phyloP scores from a whole-genome alignment of 345 rosid genomes.

The Eucalyptus globulus region DNA sequence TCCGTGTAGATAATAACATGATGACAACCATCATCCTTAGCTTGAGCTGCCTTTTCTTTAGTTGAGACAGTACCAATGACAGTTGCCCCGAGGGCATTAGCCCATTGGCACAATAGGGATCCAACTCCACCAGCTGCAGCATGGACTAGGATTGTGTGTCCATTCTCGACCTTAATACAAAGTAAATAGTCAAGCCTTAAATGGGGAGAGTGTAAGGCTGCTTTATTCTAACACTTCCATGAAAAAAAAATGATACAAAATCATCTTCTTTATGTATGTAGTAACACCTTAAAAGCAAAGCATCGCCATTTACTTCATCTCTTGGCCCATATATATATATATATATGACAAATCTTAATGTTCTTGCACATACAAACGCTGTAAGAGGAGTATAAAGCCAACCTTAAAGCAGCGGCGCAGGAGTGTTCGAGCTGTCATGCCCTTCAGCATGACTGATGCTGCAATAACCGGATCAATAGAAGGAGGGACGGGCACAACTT shows the following conservation, averaged over 20 bases:
- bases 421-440: conserved; percentile 82
- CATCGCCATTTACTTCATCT: neutral
- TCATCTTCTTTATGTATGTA: neutral
- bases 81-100: conserved; percentile 72
- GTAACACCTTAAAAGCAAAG: neutral
- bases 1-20: conserved; percentile 64
- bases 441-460: conserved; percentile 78
- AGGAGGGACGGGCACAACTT: conserved; percentile 79
- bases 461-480: conserved; percentile 58
- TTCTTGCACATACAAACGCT: neutral
- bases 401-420: conserved; percentile 84
- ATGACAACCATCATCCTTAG: conserved; percentile 90
- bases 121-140: conserved; percentile 99
- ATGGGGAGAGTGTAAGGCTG: neutral
- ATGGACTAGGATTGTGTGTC: conserved; percentile 72
- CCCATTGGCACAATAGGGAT: conserved; percentile 91
- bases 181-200: neutral
- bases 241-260: too few relatives aligned
- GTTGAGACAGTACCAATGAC: conserved; percentile 86
- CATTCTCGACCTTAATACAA: conserved; percentile 49
- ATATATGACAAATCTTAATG: neutral
- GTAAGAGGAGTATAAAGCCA: neutral
- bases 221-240: neutral
- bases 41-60: conserved; percentile 84
- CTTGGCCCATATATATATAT: neutral